phyloP scores from a whole-genome alignment of 768 basidiomycete species.

The Clathrus columnatus region DNA sequence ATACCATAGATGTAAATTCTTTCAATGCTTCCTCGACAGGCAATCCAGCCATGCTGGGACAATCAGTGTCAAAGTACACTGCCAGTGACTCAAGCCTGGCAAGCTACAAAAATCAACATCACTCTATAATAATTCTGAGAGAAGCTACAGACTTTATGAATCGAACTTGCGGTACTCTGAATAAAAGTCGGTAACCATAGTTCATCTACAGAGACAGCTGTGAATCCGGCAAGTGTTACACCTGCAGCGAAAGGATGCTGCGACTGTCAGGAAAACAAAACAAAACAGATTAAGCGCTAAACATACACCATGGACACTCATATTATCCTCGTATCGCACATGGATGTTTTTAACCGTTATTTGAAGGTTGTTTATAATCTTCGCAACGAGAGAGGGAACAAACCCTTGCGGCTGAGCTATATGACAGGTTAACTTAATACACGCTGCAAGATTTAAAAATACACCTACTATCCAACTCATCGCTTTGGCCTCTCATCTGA shows the following conservation, averaged over 20 bases:
- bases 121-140: background rate
- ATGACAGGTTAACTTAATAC: conserved; percentile 14
- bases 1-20: conserved; percentile 68
- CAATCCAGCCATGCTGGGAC: conserved; percentile 64
- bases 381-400: conserved; percentile 71
- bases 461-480: conserved; percentile 38
- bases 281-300: background rate
- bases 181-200: conserved; percentile 89
- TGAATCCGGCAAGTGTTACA: conserved; percentile 78
- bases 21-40: conserved; percentile 55
- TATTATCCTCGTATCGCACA: conserved; percentile 89
- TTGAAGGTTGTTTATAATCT: conserved; percentile 93
- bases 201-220: conserved; percentile 81
- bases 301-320: conserved; percentile 87
- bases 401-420: conserved; percentile 76
- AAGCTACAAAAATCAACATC: conserved; percentile 40
- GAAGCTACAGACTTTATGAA: conserved; percentile 64
- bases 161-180: conserved; percentile 74
- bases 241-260: conserved; percentile 95
- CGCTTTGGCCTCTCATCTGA: conserved; percentile 54
- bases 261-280: background rate
- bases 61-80: conserved; percentile 93
- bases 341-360: conserved; percentile 94
- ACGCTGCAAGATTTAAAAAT: background rate
- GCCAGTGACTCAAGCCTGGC: conserved; percentile 81